Percentiles rank a stretch among this genome's conserved stretches.
phyloP scores from a whole-genome alignment of 768 basidiomycete species.

The Omphalotus guepiniiformis region DNA sequence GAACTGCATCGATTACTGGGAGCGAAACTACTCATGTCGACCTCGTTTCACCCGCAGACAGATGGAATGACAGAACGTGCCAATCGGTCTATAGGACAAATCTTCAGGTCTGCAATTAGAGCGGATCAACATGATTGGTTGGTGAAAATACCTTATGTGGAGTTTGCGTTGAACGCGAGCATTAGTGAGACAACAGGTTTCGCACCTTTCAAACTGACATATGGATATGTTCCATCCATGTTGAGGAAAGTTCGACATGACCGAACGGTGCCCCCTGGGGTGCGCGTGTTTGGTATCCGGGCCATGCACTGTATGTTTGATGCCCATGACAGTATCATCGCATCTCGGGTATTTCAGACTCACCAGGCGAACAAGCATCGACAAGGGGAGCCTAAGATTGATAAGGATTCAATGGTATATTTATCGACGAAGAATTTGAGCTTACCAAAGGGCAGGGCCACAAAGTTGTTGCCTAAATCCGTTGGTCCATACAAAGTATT shows the following conservation, averaged over 20 bases:
- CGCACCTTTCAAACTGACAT: conserved; percentile 23
- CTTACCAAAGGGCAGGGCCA: conserved; percentile 24
- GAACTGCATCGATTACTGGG: conserved; percentile 15
- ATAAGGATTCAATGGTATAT: conserved; percentile 20
- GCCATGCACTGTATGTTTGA: conserved; percentile 11
- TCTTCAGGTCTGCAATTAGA: conserved; percentile 5
- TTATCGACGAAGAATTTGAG: conserved; percentile 27
- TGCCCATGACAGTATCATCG: conserved; percentile 26
- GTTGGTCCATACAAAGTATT: conserved; percentile 24
- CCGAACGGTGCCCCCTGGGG: conserved; percentile 7
- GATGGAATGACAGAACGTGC: conserved; percentile 16
- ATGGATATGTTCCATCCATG: conserved; percentile 15
- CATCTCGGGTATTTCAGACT: conserved; percentile 15
- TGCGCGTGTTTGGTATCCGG: conserved; percentile 14
- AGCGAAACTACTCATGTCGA: conserved; percentile 18
- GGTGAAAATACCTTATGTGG: conserved; percentile 3
- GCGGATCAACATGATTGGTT: conserved; percentile 17
- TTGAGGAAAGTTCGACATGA: not conserved
- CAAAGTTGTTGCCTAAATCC: conserved; percentile 27
- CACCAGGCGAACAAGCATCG: conserved; percentile 19
- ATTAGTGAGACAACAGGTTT: conserved; percentile 17
- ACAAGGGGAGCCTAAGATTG: not conserved
- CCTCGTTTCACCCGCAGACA: conserved; percentile 27
- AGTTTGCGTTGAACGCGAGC: conserved; percentile 16
- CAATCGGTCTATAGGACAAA: conserved; percentile 11